Percentiles rank a stretch among this genome's conserved stretches.
These are phyloP conservation scores for Solanum hybrid DNA, from an alignment of 305 asterid species.

Conservation along the genomic window DNA sequence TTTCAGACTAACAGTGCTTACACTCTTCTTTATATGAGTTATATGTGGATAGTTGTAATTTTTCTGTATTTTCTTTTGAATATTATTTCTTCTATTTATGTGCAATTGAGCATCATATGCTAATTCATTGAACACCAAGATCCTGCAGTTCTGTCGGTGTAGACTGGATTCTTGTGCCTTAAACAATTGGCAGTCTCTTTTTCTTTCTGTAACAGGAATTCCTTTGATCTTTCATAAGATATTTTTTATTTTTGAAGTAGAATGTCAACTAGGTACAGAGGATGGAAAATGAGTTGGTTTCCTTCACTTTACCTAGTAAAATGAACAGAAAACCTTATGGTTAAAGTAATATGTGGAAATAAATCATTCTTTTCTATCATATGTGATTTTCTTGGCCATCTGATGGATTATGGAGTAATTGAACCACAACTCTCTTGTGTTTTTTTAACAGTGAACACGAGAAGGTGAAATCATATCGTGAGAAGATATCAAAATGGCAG, in stretches of 20 bases:
- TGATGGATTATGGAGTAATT: constrained; percentile 1
- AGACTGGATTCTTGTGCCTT: background rate
- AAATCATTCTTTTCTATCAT: background rate
- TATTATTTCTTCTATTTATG: background rate
- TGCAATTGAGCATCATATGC: background rate
- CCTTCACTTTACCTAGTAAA: background rate
- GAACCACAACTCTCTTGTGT: constrained; percentile 12
- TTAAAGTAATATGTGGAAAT: background rate
- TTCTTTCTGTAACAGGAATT: background rate
- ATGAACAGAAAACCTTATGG: background rate
- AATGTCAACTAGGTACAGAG: background rate
- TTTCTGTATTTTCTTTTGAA: background rate
- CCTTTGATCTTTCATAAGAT: background rate
- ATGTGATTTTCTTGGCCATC: background rate
- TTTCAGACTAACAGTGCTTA: background rate
- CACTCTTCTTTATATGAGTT: background rate
- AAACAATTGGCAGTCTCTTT: background rate
- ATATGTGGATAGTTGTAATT: background rate
- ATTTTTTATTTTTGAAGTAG: background rate
- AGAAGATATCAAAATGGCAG: constrained; percentile 80
- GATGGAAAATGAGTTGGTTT: background rate
- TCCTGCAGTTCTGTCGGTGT: background rate
- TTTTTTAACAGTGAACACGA: constrained; percentile 61
- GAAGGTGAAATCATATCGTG: constrained; percentile 84
- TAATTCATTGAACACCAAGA: background rate